Base-by-base conservation (phyloP, 2,329 filamentous ascomycete genomes). In the Aspergillus pseudotamarii region DNA sequence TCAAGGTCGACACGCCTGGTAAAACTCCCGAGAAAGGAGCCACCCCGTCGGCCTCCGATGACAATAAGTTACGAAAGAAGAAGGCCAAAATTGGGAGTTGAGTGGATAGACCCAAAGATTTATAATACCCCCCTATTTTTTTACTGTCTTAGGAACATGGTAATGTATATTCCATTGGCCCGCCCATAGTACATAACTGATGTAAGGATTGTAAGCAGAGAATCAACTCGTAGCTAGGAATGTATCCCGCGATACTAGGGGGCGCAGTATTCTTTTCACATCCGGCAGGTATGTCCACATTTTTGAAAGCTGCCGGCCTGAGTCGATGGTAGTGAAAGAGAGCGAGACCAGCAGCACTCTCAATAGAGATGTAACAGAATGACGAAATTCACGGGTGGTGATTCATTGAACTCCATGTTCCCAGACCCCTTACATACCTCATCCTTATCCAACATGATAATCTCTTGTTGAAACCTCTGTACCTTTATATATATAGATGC, bases 21-120 rank as follows among this genome's bases (percentile, higher is more conserved):
- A 77, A 71, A 43, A 70, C 60, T 26, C 68, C 69, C 6, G 74
- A 75, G 10, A 77, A 73, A 60, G 72, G 72, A 60, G 73, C 46
- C 19, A 56, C 19, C 19, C 46, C 70, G 60, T 71, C 69, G n/a
- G 75, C 69, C n/a, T 70, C 76, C 16, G 70, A 75, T 10, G 76
- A 77, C 55, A 75, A 74, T 61, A 80, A 74, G 61, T 64, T 69
- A 34, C 75, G 75, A 64, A 76, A 67, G 67, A 76, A 74, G 68
- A 81, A 77, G 68, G 74, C 66, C 48, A 75, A 73, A 62, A 64
- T 71, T 62, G 69, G 65, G n/a, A 68, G 63, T 66, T 75, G 61
- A 73, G 55, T 34, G 19, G n/a, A 38, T 26, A 23, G 41, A 28
- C 34, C n/a, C 14, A 19, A 19, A 30, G n/a, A 61, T 65, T 45